Evolutionary conservation across 108 stramenopile genomes (phyloP).

Genomic region (Seminavis robusta): DNA sequence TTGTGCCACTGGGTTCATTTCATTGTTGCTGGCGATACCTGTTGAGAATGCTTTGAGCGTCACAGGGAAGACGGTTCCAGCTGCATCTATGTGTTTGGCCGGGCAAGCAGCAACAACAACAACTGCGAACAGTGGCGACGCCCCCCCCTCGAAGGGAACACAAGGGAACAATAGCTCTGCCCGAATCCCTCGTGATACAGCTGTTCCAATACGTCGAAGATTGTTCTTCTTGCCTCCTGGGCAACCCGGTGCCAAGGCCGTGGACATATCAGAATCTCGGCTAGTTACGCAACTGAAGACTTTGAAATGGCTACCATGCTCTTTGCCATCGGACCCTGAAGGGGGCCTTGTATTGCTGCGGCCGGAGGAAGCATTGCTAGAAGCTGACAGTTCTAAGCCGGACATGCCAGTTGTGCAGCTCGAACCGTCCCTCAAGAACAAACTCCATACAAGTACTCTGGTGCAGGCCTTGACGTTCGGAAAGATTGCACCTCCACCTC

Average conservation of each 20-base stretch:
- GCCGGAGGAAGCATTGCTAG: background rate
- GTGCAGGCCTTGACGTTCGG: conserved; percentile 4
- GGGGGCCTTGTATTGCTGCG: too few relatives aligned
- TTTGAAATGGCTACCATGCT: background rate
- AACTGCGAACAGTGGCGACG: too few relatives aligned
- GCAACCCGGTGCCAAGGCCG: background rate
- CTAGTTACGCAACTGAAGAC: background rate
- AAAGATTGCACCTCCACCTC: conserved; percentile 3
- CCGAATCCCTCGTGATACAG: background rate
- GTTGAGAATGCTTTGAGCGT: background rate
- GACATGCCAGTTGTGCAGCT: conserved; percentile 9
- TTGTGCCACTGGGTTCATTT: conserved; percentile 3
- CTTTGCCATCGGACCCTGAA: too few relatives aligned
- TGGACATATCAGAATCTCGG: conserved; percentile 10
- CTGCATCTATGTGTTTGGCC: conserved; percentile 1
- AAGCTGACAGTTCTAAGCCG: background rate
- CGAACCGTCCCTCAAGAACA: background rate
- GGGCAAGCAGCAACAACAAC: conserved; percentile 2
- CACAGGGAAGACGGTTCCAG: background rate
- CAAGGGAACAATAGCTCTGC: background rate
- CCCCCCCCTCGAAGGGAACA: too few relatives aligned
- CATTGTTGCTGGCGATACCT: conserved; percentile 1
- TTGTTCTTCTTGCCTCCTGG: conserved; percentile 6
- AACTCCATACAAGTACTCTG: background rate
- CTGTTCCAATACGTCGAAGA: background rate